Base-by-base conservation (phyloP, 1,284 basidiomycete species). In the Apiotrichum sp. region DNA sequence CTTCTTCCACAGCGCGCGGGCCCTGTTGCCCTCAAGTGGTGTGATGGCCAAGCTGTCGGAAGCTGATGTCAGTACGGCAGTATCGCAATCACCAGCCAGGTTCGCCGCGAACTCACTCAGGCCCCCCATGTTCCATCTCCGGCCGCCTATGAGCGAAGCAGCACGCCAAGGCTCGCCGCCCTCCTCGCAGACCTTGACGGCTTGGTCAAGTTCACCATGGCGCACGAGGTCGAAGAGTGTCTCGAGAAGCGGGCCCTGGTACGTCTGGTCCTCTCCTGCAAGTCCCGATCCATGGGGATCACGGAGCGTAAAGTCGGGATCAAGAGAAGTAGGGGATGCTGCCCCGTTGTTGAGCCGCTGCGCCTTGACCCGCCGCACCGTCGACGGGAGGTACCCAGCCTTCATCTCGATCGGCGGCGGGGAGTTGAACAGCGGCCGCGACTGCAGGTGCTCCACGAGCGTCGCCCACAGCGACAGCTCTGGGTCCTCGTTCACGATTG, bases 131-230 rank as follows among this genome's bases (percentile, higher is more conserved):
- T 55, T 55, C 72, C 72, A 74, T 44, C 71, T 56, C 47, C 69
- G 43, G 0, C 71, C 72, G 22, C 72, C 72, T 65, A 73, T 89
- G 36, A 74, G 50, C 5, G 64, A 66, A 33, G 72, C 72, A 0
- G 65, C 72, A 34, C 91, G 81, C 93, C 93, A 98, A 3, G 89
- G 86, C 64, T 95, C 89, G 59, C 91, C 86, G 0, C 88, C 86
- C 65, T 85, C 85, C 61, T 86, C 78, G 69, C 90, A 95, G 11
- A 93, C 77, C 41, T 89, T 86, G 8, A 93, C 80, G 0, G 93
- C 93, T 16, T 88, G 84, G 33, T 87, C 87, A 16, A 96, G 74
- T 62, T 86, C 80, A 14, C 95, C 95, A 52, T 72, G 68, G 46
- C 75, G 56, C 4, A 77, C 65, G 5, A 70, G 59, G 53, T 74